Conservation (phyloP, 2,329 filamentous ascomycete species). For the Alternaria gaisen region DNA sequence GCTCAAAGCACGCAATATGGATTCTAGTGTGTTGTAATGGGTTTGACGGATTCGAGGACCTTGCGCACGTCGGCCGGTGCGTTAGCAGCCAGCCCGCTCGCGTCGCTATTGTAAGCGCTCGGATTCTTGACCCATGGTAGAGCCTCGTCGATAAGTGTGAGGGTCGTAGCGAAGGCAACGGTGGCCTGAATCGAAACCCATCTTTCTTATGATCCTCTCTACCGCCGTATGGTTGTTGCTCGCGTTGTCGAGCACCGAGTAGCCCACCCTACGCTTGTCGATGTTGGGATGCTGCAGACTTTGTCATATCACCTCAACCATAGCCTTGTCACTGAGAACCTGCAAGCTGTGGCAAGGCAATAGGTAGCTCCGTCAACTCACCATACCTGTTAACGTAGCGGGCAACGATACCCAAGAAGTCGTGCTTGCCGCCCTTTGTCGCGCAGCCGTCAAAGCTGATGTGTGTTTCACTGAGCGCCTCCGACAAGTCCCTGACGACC, state of each 20-base stretch:
- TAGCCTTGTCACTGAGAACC: slow-evolving; percentile 9
- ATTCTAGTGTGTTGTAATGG: slow-evolving; percentile 4
- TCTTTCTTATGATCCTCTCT: too few species aligned
- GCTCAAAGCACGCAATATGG: background rate
- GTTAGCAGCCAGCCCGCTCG: background rate
- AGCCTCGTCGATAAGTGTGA: slow-evolving; percentile 4
- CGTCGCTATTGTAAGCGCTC: background rate
- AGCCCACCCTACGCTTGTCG: background rate
- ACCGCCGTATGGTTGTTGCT: background rate
- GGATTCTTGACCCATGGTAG: background rate
- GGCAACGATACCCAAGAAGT: slow-evolving; percentile 9
- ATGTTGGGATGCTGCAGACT: slow-evolving; percentile 1
- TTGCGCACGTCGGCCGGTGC: background rate
- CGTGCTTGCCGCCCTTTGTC: slow-evolving; percentile 11
- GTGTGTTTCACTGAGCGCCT: background rate
- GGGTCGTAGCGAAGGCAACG: slow-evolving; percentile 6
- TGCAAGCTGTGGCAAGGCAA: slow-evolving; percentile 11
- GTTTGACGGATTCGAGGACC: background rate
- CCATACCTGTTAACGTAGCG: slow-evolving; percentile 3
- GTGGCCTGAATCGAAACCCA: background rate
- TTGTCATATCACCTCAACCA: slow-evolving; percentile 1
- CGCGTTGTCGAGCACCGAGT: background rate
- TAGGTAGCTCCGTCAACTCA: slow-evolving; percentile 6
- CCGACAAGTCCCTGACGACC: background rate
- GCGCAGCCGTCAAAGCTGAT: slow-evolving; percentile 6